Evolutionary conservation across 176 grass and related monocot species (phyloP).

Genomic region (Coix lacrymajobi): DNA sequence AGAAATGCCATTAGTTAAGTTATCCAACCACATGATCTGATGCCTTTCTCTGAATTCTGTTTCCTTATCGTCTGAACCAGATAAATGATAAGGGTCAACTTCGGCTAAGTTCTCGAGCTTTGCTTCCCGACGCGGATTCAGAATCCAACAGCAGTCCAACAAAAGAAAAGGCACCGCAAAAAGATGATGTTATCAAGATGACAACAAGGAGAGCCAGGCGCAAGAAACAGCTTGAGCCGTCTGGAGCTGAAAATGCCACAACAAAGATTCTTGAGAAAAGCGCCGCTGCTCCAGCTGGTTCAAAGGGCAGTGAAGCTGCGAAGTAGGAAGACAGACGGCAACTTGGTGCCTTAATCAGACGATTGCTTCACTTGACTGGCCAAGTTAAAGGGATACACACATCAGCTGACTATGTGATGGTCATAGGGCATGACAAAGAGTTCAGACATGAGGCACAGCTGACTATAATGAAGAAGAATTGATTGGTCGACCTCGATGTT

Average conservation of each 20-base stretch:
- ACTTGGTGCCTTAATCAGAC: background rate
- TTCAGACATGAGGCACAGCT: background rate
- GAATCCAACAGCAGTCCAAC: conserved; percentile 38
- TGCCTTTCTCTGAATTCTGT: conserved; percentile 7
- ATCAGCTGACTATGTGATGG: background rate
- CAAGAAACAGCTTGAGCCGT: conserved; percentile 40
- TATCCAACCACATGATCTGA: background rate
- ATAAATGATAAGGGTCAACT: conserved; percentile 97
- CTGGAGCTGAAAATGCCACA: conserved; percentile 33
- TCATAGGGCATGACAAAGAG: background rate
- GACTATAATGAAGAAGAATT: background rate
- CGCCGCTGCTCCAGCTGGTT: conserved; percentile 11
- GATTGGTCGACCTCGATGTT: background rate
- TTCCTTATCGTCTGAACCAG: conserved; percentile 38
- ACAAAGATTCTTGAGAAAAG: conserved; percentile 18
- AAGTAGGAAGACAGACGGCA: conserved; percentile 3
- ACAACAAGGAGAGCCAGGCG: conserved; percentile 39
- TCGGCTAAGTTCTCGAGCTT: conserved; percentile 72
- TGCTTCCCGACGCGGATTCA: conserved; percentile 60
- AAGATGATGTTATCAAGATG: conserved; percentile 41
- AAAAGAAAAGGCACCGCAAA: conserved; percentile 54
- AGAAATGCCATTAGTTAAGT: conserved; percentile 15
- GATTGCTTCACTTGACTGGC: background rate
- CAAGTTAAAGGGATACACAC: background rate
- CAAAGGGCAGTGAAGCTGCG: conserved; percentile 4